Base-by-base conservation (phyloP, 2,329 filamentous ascomycete genomes). In the Zymoseptoria ardabiliae region DNA sequence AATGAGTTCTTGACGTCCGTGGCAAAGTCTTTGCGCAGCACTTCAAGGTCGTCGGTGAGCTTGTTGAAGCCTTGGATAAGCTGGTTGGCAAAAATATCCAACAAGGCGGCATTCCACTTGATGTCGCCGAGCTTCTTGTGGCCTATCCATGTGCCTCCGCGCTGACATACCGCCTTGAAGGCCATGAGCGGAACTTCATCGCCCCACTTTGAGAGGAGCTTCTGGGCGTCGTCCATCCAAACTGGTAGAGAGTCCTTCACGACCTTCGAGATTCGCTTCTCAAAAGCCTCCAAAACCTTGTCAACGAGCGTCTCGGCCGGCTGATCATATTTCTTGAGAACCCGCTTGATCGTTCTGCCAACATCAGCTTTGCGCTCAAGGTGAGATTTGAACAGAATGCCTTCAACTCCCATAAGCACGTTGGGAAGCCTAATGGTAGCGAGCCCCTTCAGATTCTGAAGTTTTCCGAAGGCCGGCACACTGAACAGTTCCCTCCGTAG, bases 331-430 rank as follows among this genome's bases (percentile, higher is more conserved):
- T 58, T 35, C 13, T 22, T 6, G 3, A 60, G 35, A 6, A 28
- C 11, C 25, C 21, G 54, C 4, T n/a, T 22, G 6, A 66, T 54
- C 10, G 61, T 9, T 22, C 55, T 58, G 8, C 55, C 52, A 3
- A 65, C 50, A 5, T 61, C 57, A 9, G 45, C 19, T 48, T 61
- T 64, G 35, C 63, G 30, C 56, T 63, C 64, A 9, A 62, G 45
- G 19, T 51, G 48, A 9, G 58, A 48, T 52, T 65, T 60, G 20
- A 53, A 62, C 2, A 66, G 57, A 21, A 64, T 60, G 11, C 59
- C 56, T 9, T 54, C 21, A 21, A 63, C 57, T 8, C 59, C 58
- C 21, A 53, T 55, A 35, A 66, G 55, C n/a, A 61, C 53, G 50
- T 50, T 45, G 1, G 63, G 64, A 2, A 65, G 56, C 2, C 20